Percentiles rank a stretch among this genome's conserved stretches.
These are phyloP conservation scores for Panicum hallii DNA, from an alignment of 202 grass and related monocot genomes.

Conservation along the genomic window DNA sequence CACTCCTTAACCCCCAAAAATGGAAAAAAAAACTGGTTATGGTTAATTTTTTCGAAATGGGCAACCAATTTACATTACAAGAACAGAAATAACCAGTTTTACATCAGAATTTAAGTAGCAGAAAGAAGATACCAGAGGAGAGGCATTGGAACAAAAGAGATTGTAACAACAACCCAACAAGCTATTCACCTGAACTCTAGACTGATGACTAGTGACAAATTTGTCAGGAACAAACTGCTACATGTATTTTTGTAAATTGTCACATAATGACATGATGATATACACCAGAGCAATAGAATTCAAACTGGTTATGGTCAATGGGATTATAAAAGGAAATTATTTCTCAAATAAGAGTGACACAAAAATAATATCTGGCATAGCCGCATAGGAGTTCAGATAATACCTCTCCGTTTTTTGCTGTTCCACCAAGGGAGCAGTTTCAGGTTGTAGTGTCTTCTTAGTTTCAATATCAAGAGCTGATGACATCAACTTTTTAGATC, in stretches of 20 bases:
- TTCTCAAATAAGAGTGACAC: slow-evolving; percentile 6
- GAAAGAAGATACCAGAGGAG: not conserved
- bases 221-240: not conserved
- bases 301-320: not conserved
- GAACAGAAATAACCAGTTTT: slow-evolving; percentile 6
- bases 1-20: not conserved
- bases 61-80: not conserved
- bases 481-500: slow-evolving; percentile 17
- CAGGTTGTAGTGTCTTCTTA: slow-evolving; percentile 26
- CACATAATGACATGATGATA: not conserved
- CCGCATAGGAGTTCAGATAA: not conserved
- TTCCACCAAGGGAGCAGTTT: slow-evolving; percentile 25
- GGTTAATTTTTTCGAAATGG: not conserved
- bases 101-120: not conserved
- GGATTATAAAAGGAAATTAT: not conserved
- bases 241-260: not conserved
- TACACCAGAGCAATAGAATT: not conserved
- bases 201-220: not conserved
- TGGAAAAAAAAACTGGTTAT: not conserved
- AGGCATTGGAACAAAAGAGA: not conserved
- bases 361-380: slow-evolving; percentile 7
- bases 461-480: slow-evolving; percentile 23
- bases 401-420: slow-evolving; percentile 38
- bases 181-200: not conserved
- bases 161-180: slow-evolving; percentile 1